Evolutionary conservation across 768 basidiomycete species (phyloP), one percentile per base, ranked within the genome.

Genomic region (Suillus brevipes): DNA sequence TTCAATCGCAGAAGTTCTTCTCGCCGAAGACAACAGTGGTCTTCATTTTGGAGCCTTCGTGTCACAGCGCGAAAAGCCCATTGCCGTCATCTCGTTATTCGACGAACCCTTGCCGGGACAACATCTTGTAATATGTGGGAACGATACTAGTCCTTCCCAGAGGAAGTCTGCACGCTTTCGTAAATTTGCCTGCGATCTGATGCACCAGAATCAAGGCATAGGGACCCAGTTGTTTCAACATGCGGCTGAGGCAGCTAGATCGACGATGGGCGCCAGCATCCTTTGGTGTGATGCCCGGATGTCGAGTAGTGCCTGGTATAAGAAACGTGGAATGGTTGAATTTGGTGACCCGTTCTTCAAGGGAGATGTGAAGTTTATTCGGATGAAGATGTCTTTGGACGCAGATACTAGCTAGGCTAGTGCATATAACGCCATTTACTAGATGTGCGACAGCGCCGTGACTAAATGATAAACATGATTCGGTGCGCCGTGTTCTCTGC

Each of bases 221-320:
- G 86, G 85, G 40, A 82, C 83, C 31, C 74, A 70, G 58, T 78
- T 88, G 52, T 75, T 90, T 45, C 66, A 72, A 57, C 73, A 81
- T 68, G 77, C 74, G 20, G 78, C 81, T 60, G 73, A 73, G 31
- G 71, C 80, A 37, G 82, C 81, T 25, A 74, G 72, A 67, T 73
- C 76, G n/a, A 78, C 83, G 57, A 69, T 81, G 59, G 78, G 77
- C 23, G 82, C 77, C n/a, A 68, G 66, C 7, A 69, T 81, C 14
- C 73, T 85, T 7, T 89, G 86, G 86, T 88, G 87, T 75, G 87
- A 88, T 70, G 87, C 87, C 25, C 74, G 86, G 66, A 72, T 74
- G 53, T 74, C 79, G 18, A 80, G 79, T 6, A 65, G 72, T 25
- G 75, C 65, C 25, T 88, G 86, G 85, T 89, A 88, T 72, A 72